Evolutionary conservation across 805 yeast genomes (phyloP), one percentile per base, ranked within the genome.

Genomic region (Wickerhamomyces chaumierensis): DNA sequence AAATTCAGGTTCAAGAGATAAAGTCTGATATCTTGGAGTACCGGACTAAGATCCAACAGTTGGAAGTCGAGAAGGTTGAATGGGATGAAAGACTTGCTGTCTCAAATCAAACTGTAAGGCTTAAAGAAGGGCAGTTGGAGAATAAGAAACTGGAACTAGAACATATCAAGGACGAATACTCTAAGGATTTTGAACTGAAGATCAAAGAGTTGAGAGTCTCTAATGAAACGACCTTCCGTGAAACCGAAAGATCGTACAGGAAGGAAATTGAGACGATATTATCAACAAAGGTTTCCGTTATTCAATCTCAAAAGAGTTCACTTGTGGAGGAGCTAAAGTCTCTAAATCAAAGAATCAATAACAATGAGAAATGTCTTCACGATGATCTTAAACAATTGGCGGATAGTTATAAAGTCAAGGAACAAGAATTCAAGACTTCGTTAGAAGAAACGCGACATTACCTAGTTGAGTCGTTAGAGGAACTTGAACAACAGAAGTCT

Each of bases 191-290:
- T 36, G 61, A 58, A 16, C 46, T 65, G 18, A 57, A 59, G 39
- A 33, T 56, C 31, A 51, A 58, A 34, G 56, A 60, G 42, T 36
- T 58, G 41, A 51, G 55, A 20, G 52, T 56, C 14, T 61, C 61
- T 20, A 53, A 62, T 37, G 66, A 66, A 15, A 61, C 62, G 28
- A 60, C 64, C 19, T 47, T 61, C 16, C 61, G 58, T 29, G 53
- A 58, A 16, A 36, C 62, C 20, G 58, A 56, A 18, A 57, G 60
- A 32, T 60, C 48, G 3, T 65, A 61, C 40, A 47, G 53, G 16
- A 28, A 42, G 0, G 57, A 67, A 47, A 60, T 73, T 2, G 71
- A 71, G 32, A 39, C 48, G 1, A 42, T 68, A 5, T 58, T 68
- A 27, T 48, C 57, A 6, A 50, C 51, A 14, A 66, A 63, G 38